phyloP scores from a whole-genome alignment of 495 filamentous ascomycete genomes.

The Podospora appendiculata region DNA sequence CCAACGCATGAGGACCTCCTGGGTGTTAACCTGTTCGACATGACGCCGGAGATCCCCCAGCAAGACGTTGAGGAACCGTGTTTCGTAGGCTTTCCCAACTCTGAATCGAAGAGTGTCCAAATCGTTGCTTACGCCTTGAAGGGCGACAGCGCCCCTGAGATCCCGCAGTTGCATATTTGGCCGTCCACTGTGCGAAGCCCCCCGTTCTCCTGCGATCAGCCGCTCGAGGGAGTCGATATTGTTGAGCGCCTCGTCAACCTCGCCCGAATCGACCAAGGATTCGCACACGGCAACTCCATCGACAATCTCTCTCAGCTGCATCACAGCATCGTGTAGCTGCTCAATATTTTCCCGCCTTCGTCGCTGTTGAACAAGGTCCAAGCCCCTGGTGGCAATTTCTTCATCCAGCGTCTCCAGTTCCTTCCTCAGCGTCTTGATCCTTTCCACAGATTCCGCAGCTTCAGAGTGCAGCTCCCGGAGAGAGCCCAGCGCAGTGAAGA shows the following conservation, averaged over 20 bases:
- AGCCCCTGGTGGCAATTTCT: constrained; percentile 77
- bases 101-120: constrained; percentile 65
- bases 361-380: constrained; percentile 78
- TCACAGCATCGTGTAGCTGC: constrained; percentile 72
- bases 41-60: constrained; percentile 76
- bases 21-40: constrained; percentile 61
- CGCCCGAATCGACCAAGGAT: constrained; percentile 67
- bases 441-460: constrained; percentile 81
- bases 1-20: constrained; percentile 73
- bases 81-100: constrained; percentile 82
- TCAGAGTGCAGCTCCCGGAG: constrained; percentile 85
- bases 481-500: constrained; percentile 92
- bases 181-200: constrained; percentile 16
- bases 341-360: constrained; percentile 77
- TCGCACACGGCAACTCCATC: constrained; percentile 71
- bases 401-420: constrained; percentile 75
- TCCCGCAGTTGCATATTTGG: constrained; percentile 46
- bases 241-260: constrained; percentile 71
- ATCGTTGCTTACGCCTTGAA: constrained; percentile 73
- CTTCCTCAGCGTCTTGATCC: constrained; percentile 72
- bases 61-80: constrained; percentile 69
- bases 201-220: constrained; percentile 62
- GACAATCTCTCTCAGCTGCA: constrained; percentile 73
- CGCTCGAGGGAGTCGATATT: constrained; percentile 69
- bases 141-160: constrained; percentile 67